Conservation (phyloP, 129 eudicot species). For the Flaveria robusta region DNA sequence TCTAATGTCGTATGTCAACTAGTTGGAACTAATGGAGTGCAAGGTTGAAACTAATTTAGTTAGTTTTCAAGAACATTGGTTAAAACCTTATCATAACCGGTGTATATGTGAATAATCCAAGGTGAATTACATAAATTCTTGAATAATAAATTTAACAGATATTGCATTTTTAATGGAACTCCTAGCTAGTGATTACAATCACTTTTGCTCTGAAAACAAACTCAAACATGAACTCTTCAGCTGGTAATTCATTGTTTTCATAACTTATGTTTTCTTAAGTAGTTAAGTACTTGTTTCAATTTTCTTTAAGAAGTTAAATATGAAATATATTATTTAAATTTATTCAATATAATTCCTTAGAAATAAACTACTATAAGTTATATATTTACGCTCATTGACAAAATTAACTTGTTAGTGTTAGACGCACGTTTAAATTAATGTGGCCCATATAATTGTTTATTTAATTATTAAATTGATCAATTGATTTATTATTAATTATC, state of each 20-base stretch:
- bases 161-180: not conserved
- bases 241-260: not conserved
- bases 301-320: not conserved
- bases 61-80: not conserved
- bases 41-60: not conserved
- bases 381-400: not conserved
- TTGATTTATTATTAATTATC: no score
- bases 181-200: not conserved
- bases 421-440: no score
- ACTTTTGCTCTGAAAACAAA: not conserved
- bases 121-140: not conserved
- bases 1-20: no score
- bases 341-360: not conserved
- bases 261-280: not conserved
- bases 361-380: not conserved
- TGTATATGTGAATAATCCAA: not conserved
- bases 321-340: not conserved
- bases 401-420: not conserved
- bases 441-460: no score
- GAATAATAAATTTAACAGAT: not conserved
- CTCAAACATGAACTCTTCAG: not conserved
- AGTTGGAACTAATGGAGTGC: not conserved
- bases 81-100: not conserved
- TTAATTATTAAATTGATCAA: no score
- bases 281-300: not conserved